Evolutionary conservation across 768 basidiomycete genomes (phyloP), one percentile per base, ranked within the genome.

Genomic region (Mycena galopus): DNA sequence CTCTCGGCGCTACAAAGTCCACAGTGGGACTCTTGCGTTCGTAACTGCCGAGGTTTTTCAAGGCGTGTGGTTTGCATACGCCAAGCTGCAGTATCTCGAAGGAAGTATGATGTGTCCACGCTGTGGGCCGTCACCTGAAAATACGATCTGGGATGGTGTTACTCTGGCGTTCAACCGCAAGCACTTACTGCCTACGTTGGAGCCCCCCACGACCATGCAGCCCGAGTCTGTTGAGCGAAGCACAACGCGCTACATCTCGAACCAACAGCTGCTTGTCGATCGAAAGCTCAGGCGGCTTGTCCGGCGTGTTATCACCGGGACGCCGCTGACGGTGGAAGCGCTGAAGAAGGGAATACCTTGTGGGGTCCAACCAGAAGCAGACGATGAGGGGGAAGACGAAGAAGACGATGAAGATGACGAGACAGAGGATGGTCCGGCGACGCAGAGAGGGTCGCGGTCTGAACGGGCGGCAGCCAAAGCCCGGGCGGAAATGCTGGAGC

Each of bases 81-180:
- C 62, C 7, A 39, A 35, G 14, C 64, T 76, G 12, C 70, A 68
- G 58, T 30, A 57, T 17, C 57, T 76, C 17, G 75, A 74, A 14
- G 63, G 47, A 1, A 62, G 64, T 21, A 71, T 71, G 67, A 51
- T 10, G 19, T 76, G 75, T 27, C 55, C 65, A 0, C n/a, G 30
- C 0, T 76, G 75, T 57, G 73, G 72, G 16, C 60, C 71, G 3
- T 47, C 39, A 19, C 76, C 75, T 0, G 57, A 73, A 17, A 69
- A 70, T 56, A 67, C 71, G 0, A 77, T 77, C 21, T 77, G 74
- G 67, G 76, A 77, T 62, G 74, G 76, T 10, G 72, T 76, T 0
- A 75, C 75, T 1, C 60, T 77, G 8, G 71, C 75, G 0, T 77
- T 77, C 63, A 61, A 68, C 51, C 44, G 42, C 2, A 75, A 77